These are phyloP conservation scores for Raddia guianensis DNA, from an alignment of 176 grass and related monocot genomes.

Conservation along the genomic window DNA sequence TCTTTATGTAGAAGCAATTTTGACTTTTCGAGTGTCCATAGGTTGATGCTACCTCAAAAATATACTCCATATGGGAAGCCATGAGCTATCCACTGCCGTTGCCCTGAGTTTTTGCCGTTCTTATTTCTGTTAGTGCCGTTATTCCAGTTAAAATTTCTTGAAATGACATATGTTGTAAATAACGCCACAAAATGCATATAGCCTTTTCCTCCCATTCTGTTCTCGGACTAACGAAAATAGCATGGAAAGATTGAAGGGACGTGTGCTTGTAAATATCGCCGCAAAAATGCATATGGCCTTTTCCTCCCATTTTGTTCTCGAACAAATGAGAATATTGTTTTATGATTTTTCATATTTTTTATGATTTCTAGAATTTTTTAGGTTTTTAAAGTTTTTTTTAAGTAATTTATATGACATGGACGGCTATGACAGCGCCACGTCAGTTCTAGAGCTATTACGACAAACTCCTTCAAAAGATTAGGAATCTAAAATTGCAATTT, in stretches of 20 bases:
- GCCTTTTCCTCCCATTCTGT: neutral
- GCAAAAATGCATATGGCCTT: too few species aligned
- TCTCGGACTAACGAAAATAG: neutral
- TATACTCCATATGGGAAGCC: neutral
- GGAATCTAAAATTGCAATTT: too few species aligned
- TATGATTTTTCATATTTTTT: too few species aligned
- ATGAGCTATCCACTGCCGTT: neutral
- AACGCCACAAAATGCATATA: conserved; percentile 10
- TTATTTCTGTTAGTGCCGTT: neutral
- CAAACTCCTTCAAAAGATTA: too few species aligned
- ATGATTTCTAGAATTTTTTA: too few species aligned
- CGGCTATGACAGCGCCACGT: too few species aligned
- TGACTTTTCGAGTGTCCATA: neutral
- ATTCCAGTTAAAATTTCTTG: neutral
- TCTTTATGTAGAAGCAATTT: neutral
- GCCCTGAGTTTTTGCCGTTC: neutral
- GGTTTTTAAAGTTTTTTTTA: too few species aligned
- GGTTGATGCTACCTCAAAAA: neutral
- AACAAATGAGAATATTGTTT: too few species aligned
- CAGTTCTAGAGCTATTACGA: too few species aligned
- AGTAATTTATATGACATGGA: too few species aligned
- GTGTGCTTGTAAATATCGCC: too few species aligned
- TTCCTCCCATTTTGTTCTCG: too few species aligned
- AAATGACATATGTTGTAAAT: conserved; percentile 6
- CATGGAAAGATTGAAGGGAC: neutral